Percentiles rank a stretch among this genome's conserved stretches.
These are phyloP conservation scores for Lachnellula willkommii DNA, from an alignment of 2,329 filamentous ascomycete genomes.

Conservation along the genomic window DNA sequence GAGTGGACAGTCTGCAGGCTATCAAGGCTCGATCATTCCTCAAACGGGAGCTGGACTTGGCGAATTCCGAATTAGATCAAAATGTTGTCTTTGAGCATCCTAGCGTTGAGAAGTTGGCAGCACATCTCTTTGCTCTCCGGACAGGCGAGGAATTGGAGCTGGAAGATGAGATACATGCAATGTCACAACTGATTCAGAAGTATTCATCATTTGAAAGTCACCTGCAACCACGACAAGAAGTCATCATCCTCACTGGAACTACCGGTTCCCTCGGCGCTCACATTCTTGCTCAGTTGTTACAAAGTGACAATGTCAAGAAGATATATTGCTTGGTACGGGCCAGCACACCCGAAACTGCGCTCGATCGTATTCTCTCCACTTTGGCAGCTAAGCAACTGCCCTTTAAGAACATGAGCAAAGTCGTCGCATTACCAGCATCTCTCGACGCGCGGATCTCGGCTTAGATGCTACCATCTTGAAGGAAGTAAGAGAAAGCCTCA, in stretches of 20 bases:
- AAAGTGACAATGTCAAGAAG: conserved; percentile 47
- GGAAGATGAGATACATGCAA: conserved; percentile 34
- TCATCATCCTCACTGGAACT: conserved; percentile 44
- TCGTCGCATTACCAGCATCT: conserved; percentile 36
- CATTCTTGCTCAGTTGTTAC: conserved; percentile 51
- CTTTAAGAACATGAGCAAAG: conserved; percentile 26
- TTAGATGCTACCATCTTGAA: conserved; percentile 28
- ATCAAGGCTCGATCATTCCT: conserved; percentile 49
- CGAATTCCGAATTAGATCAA: conserved; percentile 41
- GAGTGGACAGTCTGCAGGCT: conserved; percentile 53
- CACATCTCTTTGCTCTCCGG: conserved; percentile 38
- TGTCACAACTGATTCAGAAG: conserved; percentile 41
- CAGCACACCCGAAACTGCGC: conserved; percentile 28
- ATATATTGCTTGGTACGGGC: conserved; percentile 48
- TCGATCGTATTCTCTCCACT: conserved; percentile 29
- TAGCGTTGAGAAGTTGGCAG: conserved; percentile 41
- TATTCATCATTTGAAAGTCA: conserved; percentile 35
- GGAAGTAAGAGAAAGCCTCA: conserved; percentile 31
- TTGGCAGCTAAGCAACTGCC: conserved; percentile 35
- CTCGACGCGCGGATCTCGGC: conserved; percentile 38
- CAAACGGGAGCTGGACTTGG: conserved; percentile 44
- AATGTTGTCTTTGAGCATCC: conserved; percentile 56
- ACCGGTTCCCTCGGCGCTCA: conserved; percentile 51
- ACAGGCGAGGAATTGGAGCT: conserved; percentile 29
- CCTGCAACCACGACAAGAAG: not conserved